Base-by-base conservation (phyloP, 768 basidiomycete species). In the Suillus subluteus region DNA sequence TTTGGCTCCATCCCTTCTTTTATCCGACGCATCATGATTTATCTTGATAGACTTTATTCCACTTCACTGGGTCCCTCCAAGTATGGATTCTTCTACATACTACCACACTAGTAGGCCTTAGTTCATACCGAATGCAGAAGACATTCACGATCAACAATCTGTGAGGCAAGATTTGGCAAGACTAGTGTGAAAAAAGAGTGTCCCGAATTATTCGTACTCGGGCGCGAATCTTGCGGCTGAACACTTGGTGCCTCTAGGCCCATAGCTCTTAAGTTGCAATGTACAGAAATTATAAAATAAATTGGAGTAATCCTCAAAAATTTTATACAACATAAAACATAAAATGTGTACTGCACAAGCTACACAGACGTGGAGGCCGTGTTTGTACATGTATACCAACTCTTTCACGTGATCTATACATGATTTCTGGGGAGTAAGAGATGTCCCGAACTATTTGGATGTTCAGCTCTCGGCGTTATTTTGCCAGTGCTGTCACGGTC, bases 41-140 rank as follows among this genome's bases (percentile, higher is more conserved):
- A 76, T 76, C 73, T 70, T 23, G 46, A 64, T 79, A 77, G 76
- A 77, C 59, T 74, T 76, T 69, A 65, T 78, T 76, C 74, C 75
- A 77, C 77, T 71, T 74, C 66, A 66, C 58, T 54, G 41, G 30
- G 59, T 66, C 70, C 61, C 68, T 69, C 58, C 23, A 71, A 72
- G 73, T 71, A 69, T 70, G 71, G 66, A 68, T 62, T 65, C 4
- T 40, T 67, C 26, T 64, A 65, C 74, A 72, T 73, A 66, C 76
- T 75, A 71, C 54, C 50, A 65, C 68, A 70, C 62, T 72, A 71
- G 72, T 71, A 58, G 66, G 62, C 62, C 67, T 55, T 64, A 59
- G 63, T 62, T 58, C 62, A 67, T n/a, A 64, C 55, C 40, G 64
- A 74, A 73, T 74, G 63, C 64, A 70, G 59, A 65, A 38, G 62